phyloP scores from a whole-genome alignment of 768 basidiomycete species.

The Inosperma sp. region DNA sequence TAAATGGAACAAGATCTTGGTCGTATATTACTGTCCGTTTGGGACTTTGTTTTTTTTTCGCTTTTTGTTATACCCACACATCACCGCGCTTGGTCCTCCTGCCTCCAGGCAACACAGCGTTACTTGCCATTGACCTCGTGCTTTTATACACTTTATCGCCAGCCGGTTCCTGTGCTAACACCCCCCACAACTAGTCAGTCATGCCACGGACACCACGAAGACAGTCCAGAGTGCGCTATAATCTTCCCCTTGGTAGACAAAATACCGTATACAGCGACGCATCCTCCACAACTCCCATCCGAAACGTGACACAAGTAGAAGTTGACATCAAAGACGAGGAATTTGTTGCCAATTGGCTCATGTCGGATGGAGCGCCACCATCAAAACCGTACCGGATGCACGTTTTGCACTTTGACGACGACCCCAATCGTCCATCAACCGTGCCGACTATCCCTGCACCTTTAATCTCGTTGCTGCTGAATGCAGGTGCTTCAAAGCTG shows the following conservation, averaged over 20 bases:
- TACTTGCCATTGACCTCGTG: no score
- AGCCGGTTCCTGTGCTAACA: no score
- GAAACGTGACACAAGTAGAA: conserved; percentile 6
- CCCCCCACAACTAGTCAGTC: neutral
- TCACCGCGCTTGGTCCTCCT: no score
- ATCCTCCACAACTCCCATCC: conserved; percentile 8
- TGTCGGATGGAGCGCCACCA: conserved; percentile 1
- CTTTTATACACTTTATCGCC: no score
- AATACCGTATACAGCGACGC: conserved; percentile 7
- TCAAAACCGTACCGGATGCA: conserved; percentile 6
- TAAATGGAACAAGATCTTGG: neutral
- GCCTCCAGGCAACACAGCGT: no score
- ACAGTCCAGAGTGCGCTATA: conserved; percentile 5
- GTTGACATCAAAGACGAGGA: conserved; percentile 3
- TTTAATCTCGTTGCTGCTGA: conserved; percentile 14
- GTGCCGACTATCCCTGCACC: conserved; percentile 12
- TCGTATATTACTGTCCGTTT: neutral
- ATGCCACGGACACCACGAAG: conserved; percentile 8
- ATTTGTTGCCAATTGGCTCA: conserved; percentile 1
- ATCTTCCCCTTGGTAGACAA: conserved; percentile 8
- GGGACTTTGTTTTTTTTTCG: neutral
- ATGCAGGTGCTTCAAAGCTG: conserved; percentile 6
- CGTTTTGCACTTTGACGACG: conserved; percentile 6
- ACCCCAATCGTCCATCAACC: neutral
- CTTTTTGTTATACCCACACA: neutral